Conservation (phyloP, 441 rosid species). For the Pelargonium citronellum region DNA sequence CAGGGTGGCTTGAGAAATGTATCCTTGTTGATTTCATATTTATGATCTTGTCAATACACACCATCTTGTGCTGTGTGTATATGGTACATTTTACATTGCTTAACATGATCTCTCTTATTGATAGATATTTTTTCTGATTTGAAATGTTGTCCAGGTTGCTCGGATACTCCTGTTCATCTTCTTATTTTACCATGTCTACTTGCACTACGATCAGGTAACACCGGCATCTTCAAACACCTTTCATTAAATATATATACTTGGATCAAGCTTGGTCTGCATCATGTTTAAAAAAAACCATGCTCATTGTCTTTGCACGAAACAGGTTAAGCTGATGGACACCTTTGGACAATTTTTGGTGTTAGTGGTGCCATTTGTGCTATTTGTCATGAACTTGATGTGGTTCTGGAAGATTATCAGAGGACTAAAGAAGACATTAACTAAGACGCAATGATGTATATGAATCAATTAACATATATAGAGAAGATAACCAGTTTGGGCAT, state of each 20-base stretch:
- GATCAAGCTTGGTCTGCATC: too few relatives aligned
- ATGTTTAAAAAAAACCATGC: too few relatives aligned
- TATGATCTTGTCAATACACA: too few relatives aligned
- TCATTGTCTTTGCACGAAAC: constrained; percentile 10
- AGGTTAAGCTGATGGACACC: constrained; percentile 36
- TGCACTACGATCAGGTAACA: constrained; percentile 44
- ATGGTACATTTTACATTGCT: background rate
- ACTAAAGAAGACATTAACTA: constrained; percentile 36
- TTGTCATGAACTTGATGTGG: constrained; percentile 36
- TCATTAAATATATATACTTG: too few relatives aligned
- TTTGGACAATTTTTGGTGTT: constrained; percentile 31
- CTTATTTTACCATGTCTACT: constrained; percentile 44
- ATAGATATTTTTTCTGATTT: background rate
- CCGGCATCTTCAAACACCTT: too few relatives aligned
- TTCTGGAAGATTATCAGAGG: constrained; percentile 42
- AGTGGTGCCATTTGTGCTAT: constrained; percentile 32
- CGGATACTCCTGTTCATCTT: constrained; percentile 43
- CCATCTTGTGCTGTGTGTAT: too few relatives aligned
- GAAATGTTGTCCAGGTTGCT: constrained; percentile 33
- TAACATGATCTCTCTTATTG: background rate
- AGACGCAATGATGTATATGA: constrained; percentile 23
- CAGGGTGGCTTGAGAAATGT: too few relatives aligned
- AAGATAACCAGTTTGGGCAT: background rate
- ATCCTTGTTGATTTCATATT: too few relatives aligned
- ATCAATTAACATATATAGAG: too few relatives aligned